Evolutionary conservation across 257 asterid genomes (phyloP).

Genomic region (Paulownia fortunei): DNA sequence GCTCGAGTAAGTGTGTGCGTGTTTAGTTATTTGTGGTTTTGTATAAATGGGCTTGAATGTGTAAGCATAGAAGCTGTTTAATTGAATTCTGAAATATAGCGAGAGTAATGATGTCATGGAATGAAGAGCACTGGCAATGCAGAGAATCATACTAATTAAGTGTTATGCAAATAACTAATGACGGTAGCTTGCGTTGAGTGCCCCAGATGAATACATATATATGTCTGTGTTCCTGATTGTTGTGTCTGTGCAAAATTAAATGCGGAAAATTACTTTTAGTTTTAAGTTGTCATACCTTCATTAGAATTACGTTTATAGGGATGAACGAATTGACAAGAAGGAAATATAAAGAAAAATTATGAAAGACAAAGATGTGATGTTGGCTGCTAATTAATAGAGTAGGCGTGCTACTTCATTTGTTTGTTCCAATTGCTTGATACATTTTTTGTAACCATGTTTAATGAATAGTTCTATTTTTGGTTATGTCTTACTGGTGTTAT

Average conservation of each 20-base stretch:
- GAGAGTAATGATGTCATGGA: not conserved
- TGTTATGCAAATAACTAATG: not conserved
- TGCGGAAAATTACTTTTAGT: not conserved
- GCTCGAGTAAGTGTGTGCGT: constrained; percentile 55
- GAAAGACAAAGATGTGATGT: not conserved
- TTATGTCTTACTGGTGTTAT: not conserved
- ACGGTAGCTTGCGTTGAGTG: not conserved
- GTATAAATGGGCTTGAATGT: not conserved
- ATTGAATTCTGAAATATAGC: constrained; percentile 12
- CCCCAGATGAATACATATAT: not conserved
- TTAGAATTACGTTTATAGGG: not conserved
- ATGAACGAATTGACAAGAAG: constrained; percentile 1
- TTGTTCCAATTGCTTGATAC: not conserved
- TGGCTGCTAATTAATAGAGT: not conserved
- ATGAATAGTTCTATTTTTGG: not conserved
- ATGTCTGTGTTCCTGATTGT: not conserved
- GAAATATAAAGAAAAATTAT: not conserved
- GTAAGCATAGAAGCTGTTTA: not conserved
- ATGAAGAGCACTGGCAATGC: constrained; percentile 17
- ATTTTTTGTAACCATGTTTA: not conserved
- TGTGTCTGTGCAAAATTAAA: not conserved
- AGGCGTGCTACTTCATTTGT: not conserved
- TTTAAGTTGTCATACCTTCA: not conserved
- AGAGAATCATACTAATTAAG: not conserved
- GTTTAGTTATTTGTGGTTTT: not conserved